Evolutionary conservation across 2,329 filamentous ascomycete species (phyloP).

Genomic region (Penicillium sp.): DNA sequence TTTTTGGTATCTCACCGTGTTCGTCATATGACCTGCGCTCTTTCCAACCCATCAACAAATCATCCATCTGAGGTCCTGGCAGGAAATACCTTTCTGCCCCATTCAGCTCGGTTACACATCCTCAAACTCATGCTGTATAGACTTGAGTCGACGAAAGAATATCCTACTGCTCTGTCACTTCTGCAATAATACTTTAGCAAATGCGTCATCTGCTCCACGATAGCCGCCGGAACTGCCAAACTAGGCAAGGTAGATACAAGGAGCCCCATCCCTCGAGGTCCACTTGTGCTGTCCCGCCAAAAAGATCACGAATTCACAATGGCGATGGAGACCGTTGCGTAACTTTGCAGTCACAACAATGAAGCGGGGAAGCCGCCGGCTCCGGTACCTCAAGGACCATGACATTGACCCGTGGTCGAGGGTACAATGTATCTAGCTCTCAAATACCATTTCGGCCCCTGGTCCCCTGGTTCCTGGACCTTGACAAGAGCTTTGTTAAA

Average conservation of each 20-base stretch:
- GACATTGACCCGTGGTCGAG: neutral
- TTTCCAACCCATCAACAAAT: too few relatives aligned
- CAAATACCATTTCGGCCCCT: neutral
- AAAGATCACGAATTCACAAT: neutral
- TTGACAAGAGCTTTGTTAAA: neutral
- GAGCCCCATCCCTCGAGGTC: neutral
- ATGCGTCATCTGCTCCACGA: neutral
- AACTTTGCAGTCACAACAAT: neutral
- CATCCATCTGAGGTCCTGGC: too few relatives aligned
- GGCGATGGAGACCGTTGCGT: constrained; percentile 1
- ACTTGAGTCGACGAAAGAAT: too few relatives aligned
- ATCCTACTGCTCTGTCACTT: neutral
- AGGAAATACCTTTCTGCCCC: too few relatives aligned
- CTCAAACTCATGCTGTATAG: too few relatives aligned
- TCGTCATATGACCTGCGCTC: too few relatives aligned
- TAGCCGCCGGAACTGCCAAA: neutral
- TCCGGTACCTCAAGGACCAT: neutral
- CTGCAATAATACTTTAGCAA: neutral
- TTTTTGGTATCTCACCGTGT: too few relatives aligned
- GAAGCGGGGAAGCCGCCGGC: neutral
- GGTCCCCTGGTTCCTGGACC: neutral
- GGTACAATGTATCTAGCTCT: neutral
- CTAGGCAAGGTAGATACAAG: neutral
- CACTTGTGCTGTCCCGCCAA: neutral
- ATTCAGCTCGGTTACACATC: too few relatives aligned